Evolutionary conservation across 768 basidiomycete genomes (phyloP).

Genomic region (Lactifluus pinguis): DNA sequence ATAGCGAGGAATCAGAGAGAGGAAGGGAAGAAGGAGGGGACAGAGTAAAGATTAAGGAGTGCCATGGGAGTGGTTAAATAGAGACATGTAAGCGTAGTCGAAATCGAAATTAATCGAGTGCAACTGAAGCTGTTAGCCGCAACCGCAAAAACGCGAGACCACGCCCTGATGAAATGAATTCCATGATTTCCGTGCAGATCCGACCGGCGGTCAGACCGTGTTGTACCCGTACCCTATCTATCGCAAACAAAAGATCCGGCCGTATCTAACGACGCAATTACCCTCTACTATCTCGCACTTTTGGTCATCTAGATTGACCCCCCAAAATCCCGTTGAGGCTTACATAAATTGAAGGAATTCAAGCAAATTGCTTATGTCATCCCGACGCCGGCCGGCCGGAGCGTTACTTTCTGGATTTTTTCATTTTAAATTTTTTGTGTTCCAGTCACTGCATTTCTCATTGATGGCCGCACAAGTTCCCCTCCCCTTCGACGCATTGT

Average conservation of each 20-base stretch:
- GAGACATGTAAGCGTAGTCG: neutral
- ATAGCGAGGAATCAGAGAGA: neutral
- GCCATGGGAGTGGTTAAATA: conserved; percentile 4
- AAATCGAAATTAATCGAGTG: no score
- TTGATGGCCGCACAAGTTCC: no score
- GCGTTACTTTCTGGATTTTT: no score
- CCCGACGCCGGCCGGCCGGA: no score
- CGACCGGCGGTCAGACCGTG: conserved; percentile 3
- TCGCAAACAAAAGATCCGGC: conserved; percentile 1
- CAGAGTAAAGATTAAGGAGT: neutral
- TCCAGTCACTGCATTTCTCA: no score
- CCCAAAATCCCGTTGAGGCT: no score
- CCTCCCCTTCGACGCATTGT: neutral
- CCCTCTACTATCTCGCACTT: no score
- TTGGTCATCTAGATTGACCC: neutral
- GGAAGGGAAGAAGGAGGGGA: neutral
- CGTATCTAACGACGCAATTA: neutral
- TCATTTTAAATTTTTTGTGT: neutral
- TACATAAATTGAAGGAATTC: no score
- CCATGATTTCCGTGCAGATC: neutral
- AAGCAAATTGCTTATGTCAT: no score
- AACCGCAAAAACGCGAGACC: neutral
- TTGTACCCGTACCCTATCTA: neutral
- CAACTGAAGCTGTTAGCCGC: no score
- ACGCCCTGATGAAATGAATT: neutral